phyloP scores from a whole-genome alignment of 192 early-diverging fungal genomes.

The Chytriomyces sp. region DNA sequence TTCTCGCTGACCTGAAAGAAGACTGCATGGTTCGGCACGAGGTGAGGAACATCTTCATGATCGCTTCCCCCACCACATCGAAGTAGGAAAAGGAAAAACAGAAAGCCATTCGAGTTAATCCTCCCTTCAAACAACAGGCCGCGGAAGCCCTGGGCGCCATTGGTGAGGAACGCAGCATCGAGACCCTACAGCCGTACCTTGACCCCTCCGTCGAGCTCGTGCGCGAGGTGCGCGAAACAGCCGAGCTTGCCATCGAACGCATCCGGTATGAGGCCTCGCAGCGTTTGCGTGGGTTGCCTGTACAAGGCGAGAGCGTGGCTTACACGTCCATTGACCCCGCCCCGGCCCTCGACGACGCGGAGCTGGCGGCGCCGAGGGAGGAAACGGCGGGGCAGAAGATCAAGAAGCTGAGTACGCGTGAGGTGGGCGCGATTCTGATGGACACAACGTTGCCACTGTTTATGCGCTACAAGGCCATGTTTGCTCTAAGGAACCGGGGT shows the following conservation, averaged over 20 bases:
- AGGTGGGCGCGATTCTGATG: conserved; percentile 67
- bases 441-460: conserved; percentile 77
- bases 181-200: conserved; percentile 74
- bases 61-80: neutral
- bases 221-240: conserved; percentile 86
- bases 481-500: conserved; percentile 87
- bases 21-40: conserved; percentile 98
- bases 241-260: conserved; percentile 83
- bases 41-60: conserved; percentile 29
- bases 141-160: conserved; percentile 96
- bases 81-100: neutral
- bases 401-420: conserved; percentile 60
- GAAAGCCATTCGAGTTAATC: neutral
- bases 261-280: conserved; percentile 71
- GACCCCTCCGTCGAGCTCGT: conserved; percentile 62
- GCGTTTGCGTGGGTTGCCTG: neutral
- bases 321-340: conserved; percentile 92
- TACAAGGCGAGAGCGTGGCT: conserved; percentile 23
- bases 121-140: conserved; percentile 66
- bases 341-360: conserved; percentile 65
- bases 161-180: conserved; percentile 66
- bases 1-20: conserved; percentile 69
- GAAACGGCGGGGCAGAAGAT: neutral
- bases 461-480: conserved; percentile 93
- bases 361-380: neutral